Evolutionary conservation across 2,329 filamentous ascomycete genomes (phyloP).

Genomic region (Mollisiaceae sp.): DNA sequence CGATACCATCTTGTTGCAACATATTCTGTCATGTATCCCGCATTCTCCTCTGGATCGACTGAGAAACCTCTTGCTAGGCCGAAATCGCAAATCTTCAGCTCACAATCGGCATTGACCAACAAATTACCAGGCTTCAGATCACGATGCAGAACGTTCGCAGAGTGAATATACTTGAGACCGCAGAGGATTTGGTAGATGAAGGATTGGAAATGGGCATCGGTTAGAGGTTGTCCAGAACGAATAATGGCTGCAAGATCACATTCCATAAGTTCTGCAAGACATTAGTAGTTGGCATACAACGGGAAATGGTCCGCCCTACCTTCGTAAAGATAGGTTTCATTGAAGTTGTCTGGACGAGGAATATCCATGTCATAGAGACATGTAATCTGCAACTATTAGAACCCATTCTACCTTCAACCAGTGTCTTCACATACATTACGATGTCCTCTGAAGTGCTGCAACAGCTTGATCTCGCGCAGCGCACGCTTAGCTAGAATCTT

Average conservation of each 20-base stretch:
- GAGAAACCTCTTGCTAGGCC: constrained; percentile 96
- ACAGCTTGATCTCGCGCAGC: constrained; percentile 95
- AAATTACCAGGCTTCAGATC: constrained; percentile 97
- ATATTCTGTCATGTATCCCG: constrained; percentile 99
- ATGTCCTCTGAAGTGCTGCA: constrained; percentile 95
- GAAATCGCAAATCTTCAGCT: constrained; percentile 99
- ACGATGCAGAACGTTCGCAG: constrained; percentile 94
- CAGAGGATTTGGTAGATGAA: constrained; percentile 99
- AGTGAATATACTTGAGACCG: constrained; percentile 98
- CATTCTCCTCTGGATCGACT: constrained; percentile 96
- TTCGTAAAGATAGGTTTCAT: constrained; percentile 98
- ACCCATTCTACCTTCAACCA: constrained; percentile 13
- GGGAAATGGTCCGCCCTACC: constrained; percentile 56
- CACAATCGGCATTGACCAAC: constrained; percentile 97
- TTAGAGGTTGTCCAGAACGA: constrained; percentile 93
- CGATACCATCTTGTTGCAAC: constrained; percentile 99
- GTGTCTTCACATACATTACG: constrained; percentile 68
- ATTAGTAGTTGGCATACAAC: constrained; percentile 26
- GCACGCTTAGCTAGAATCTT: constrained; percentile 99
- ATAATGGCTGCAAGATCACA: constrained; percentile 98
- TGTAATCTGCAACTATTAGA: constrained; percentile 75
- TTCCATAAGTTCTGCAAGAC: constrained; percentile 87
- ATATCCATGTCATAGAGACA: constrained; percentile 99
- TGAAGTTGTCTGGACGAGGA: constrained; percentile 95
- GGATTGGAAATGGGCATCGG: constrained; percentile 98